Conservation (phyloP, 23 red algal genomes). For the Cyanidium caldarium region DNA sequence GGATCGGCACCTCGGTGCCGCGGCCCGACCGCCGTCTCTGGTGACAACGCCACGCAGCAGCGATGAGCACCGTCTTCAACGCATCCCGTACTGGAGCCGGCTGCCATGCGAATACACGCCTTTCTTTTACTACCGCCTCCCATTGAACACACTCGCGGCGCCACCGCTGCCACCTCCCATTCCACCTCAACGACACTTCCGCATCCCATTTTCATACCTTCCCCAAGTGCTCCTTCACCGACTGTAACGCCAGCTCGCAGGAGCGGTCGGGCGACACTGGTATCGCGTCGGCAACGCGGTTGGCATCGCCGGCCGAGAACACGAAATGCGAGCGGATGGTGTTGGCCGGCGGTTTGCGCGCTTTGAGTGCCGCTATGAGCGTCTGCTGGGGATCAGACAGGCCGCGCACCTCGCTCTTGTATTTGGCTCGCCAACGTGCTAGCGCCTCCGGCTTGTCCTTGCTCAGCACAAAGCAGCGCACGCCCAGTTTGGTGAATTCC, state of each 20-base stretch:
- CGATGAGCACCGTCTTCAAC: no score
- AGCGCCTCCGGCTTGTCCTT: slow-evolving; percentile 6
- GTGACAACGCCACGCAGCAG: no score
- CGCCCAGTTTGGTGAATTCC: background rate
- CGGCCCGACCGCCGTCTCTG: no score
- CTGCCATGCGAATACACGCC: no score
- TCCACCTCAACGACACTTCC: no score
- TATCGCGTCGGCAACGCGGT: background rate
- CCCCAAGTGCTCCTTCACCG: background rate
- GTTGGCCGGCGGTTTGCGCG: slow-evolving; percentile 1
- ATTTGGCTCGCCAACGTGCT: background rate
- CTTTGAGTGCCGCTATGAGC: background rate
- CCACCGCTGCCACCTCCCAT: no score
- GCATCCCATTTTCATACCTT: no score
- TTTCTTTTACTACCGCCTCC: no score
- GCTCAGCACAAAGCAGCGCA: slow-evolving; percentile 2
- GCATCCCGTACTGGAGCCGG: no score
- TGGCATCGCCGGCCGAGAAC: background rate
- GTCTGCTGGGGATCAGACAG: background rate
- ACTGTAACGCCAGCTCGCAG: background rate
- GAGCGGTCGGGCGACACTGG: slow-evolving; percentile 1
- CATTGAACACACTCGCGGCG: no score
- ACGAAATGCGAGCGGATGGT: background rate
- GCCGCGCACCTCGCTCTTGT: background rate
- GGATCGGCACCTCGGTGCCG: no score